Percentiles rank a stretch among this genome's conserved stretches.
Conservation (phyloP, 2,329 filamentous ascomycete genomes). For the Thielaviopsis musarum region DNA sequence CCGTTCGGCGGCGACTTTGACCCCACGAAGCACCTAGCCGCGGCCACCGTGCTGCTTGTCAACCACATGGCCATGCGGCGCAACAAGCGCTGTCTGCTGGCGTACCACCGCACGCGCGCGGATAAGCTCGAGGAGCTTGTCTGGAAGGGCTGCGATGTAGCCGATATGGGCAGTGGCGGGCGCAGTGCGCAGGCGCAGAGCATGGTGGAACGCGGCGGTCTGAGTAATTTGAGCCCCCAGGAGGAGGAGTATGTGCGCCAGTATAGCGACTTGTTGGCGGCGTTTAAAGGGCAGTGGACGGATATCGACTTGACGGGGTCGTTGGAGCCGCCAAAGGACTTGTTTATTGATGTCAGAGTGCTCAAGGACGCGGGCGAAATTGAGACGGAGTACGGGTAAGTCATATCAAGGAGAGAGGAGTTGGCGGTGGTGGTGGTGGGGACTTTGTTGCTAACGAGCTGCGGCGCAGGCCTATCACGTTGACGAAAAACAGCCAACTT, state of each 20-base stretch:
- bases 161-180: constrained; percentile 49
- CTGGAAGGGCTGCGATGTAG: constrained; percentile 75
- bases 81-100: constrained; percentile 88
- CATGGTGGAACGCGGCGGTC: constrained; percentile 12
- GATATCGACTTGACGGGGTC: constrained; percentile 92
- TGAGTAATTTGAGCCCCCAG: constrained; percentile 77
- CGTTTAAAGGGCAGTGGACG: constrained; percentile 96
- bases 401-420: constrained; percentile 12
- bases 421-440: neutral
- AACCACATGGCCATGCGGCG: constrained; percentile 89
- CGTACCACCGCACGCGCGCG: constrained; percentile 79
- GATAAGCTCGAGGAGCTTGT: constrained; percentile 88
- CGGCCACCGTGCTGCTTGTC: constrained; percentile 76
- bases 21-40: constrained; percentile 63
- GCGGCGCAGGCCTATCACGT: constrained; percentile 59
- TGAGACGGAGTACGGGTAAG: constrained; percentile 94
- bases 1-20: constrained; percentile 77
- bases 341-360: constrained; percentile 94
- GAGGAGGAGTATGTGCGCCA: constrained; percentile 92
- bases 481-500: constrained; percentile 97
- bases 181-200: constrained; percentile 17
- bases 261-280: constrained; percentile 82
- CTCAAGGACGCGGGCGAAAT: constrained; percentile 96
- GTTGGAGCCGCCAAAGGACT: constrained; percentile 79
- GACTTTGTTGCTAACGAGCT: constrained; percentile 10